A percentile compares a stretch with the other conserved stretches of the same genome.
Conservation (phyloP, 2,329 filamentous ascomycete species). For the Didymella keratinophila region DNA sequence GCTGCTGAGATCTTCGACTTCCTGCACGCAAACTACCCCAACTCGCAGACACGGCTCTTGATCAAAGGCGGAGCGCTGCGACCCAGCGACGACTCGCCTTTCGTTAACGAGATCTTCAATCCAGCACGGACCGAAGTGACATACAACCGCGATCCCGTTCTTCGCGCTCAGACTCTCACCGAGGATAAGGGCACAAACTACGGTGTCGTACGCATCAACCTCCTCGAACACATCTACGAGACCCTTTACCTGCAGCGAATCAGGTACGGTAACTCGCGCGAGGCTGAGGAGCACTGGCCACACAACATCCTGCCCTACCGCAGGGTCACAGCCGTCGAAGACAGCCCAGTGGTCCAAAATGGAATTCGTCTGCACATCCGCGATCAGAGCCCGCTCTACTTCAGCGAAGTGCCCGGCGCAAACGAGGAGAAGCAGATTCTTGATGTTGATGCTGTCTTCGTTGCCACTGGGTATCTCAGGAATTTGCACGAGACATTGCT, state of each 20-base stretch:
- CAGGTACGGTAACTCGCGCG: slow-evolving; percentile 61
- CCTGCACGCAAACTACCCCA: slow-evolving; percentile 81
- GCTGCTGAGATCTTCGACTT: slow-evolving; percentile 96
- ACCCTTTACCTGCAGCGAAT: slow-evolving; percentile 86
- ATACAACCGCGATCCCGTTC: slow-evolving; percentile 70
- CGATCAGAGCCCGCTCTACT: slow-evolving; percentile 53
- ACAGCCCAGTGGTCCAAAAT: slow-evolving; percentile 48
- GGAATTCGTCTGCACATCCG: slow-evolving; percentile 60
- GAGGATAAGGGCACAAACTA: slow-evolving; percentile 90
- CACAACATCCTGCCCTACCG: slow-evolving; percentile 79
- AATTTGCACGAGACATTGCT: slow-evolving; percentile 82
- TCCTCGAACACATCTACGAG: slow-evolving; percentile 89
- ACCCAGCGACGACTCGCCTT: slow-evolving; percentile 94
- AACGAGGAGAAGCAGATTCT: slow-evolving; percentile 64
- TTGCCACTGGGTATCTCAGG: slow-evolving; percentile 86
- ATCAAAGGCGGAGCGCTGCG: slow-evolving; percentile 84
- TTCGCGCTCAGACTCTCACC: slow-evolving; percentile 68
- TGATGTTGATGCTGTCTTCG: slow-evolving; percentile 81
- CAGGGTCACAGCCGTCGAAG: slow-evolving; percentile 69
- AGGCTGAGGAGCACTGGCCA: slow-evolving; percentile 77
- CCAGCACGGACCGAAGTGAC: slow-evolving; percentile 81
- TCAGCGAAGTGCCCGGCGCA: slow-evolving; percentile 48
- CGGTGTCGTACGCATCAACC: slow-evolving; percentile 86
- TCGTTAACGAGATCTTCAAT: slow-evolving; percentile 97
- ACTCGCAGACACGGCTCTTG: slow-evolving; percentile 77